These are phyloP conservation scores for Trichomonascaceae sp. DNA, from an alignment of 1,139 yeast species.

Conservation along the genomic window DNA sequence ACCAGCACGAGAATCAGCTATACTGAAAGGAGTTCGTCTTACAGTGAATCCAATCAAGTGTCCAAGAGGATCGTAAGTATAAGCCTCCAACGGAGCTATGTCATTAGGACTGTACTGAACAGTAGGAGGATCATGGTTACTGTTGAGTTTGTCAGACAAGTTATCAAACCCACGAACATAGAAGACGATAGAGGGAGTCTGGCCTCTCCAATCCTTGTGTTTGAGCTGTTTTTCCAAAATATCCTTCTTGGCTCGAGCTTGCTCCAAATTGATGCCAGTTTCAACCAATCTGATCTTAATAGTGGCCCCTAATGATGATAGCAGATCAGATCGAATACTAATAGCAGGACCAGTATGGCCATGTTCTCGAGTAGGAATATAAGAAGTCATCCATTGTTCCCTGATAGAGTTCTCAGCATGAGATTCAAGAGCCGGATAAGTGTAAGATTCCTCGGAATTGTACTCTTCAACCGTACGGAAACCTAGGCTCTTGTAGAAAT, in stretches of 20 bases:
- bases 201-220: conserved; percentile 31
- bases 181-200: conserved; percentile 31
- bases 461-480: conserved; percentile 45
- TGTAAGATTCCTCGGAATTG: conserved; percentile 27
- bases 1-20: conserved; percentile 14
- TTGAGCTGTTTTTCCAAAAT: conserved; percentile 13
- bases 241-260: conserved; percentile 16
- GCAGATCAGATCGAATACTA: conserved; percentile 4
- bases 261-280: conserved; percentile 22
- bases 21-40: conserved; percentile 30
- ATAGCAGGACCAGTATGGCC: background rate
- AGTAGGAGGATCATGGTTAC: conserved; percentile 11
- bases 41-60: conserved; percentile 52
- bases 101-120: conserved; percentile 26
- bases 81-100: conserved; percentile 38
- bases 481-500: conserved; percentile 55
- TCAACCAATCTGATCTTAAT: conserved; percentile 30
- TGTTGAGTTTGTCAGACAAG: conserved; percentile 14
- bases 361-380: conserved; percentile 13
- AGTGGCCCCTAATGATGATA: conserved; percentile 21
- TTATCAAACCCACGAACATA: conserved; percentile 24
- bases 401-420: conserved; percentile 24
- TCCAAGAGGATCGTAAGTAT: conserved; percentile 58
- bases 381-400: conserved; percentile 27
- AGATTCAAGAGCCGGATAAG: conserved; percentile 16